Conservation (phyloP, 2,329 filamentous ascomycete genomes). For the Chrysoporthe deuterocubensis region DNA sequence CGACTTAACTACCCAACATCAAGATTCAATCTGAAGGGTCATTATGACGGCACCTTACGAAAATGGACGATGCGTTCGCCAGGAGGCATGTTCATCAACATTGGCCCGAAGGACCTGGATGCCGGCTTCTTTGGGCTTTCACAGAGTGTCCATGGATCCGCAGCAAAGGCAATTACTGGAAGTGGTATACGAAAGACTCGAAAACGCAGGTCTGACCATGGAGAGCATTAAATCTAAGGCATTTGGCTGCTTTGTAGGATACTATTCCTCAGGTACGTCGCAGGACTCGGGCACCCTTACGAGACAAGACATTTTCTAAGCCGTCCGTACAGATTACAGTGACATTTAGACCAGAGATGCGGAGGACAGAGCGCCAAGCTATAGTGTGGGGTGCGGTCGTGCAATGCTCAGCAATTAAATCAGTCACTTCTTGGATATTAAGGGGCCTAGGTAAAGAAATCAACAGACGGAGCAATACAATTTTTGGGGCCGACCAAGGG, state of each 20-base stretch:
- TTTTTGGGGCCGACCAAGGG: no score
- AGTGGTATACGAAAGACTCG: conserved; percentile 31
- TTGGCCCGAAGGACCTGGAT: conserved; percentile 42
- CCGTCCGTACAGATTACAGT: background rate
- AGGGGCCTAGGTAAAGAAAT: conserved; percentile 5
- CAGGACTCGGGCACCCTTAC: conserved; percentile 14
- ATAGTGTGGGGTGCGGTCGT: background rate
- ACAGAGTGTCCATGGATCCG: conserved; percentile 31
- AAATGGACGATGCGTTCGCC: conserved; percentile 37
- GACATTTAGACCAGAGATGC: background rate
- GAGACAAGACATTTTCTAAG: conserved; percentile 32
- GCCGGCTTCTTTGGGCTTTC: conserved; percentile 35
- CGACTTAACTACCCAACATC: conserved; percentile 34
- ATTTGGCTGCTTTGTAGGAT: conserved; percentile 24
- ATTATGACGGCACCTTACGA: conserved; percentile 43
- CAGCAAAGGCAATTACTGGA: conserved; percentile 33
- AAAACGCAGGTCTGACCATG: conserved; percentile 30
- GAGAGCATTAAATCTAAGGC: conserved; percentile 11
- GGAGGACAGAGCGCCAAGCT: background rate
- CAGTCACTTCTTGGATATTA: conserved; percentile 10
- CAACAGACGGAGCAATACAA: no score
- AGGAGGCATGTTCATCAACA: conserved; percentile 35
- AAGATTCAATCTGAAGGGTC: conserved; percentile 41
- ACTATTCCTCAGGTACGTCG: conserved; percentile 38
- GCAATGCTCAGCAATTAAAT: background rate